Base-by-base conservation (phyloP, 2,329 filamentous ascomycete genomes). In the Aspergillus amoenus region DNA sequence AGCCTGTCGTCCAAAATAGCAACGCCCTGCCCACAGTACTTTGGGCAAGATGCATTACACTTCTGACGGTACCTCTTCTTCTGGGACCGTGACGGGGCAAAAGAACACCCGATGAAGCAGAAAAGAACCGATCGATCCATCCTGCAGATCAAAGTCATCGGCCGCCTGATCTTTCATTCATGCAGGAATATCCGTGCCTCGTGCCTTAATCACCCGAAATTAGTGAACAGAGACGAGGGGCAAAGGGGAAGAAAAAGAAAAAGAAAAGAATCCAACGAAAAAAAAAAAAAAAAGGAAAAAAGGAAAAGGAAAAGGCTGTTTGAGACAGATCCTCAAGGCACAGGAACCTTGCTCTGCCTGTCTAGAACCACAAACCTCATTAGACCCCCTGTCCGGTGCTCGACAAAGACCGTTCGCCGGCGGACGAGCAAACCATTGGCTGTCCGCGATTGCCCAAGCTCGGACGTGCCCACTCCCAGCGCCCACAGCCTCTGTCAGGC, bases 401-500 rank as follows among this genome's bases (percentile, higher is more conserved):
- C 52, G 39, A 60, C 55, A 55, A 58, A 48, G 37, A 54, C 53
- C 60, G 51, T 59, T 64, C 59, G 46, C 56, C 51, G 50, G 46
- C 46, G 43, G 51, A 27, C 45, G 30, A 6, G 41, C 53, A 32
- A 56, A 43, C 58, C 46, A 70, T 68, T 71, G 66, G 65, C 57
- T 58, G 34, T 53, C 53, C 66, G 64, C 56, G 59, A 60, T 61
- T 66, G 61, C 53, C 60, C 55, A 66, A 64, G 64, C 63, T 65
- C 62, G 66, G 66, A 15, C 12, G 34, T 7, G 34, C 34, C 34
- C 34, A 37, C 34, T 37, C 12, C 34, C 34, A 68, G 66, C 66
- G 64, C 67, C 64, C 60, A 66, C 58, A 53, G 46, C 55, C 60
- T 52, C 57, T 61, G 63, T 71, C 68, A 70, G 69, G 68, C 64